Evolutionary conservation across 2,329 filamentous ascomycete genomes (phyloP).

Genomic region (Penicillium glabrum): DNA sequence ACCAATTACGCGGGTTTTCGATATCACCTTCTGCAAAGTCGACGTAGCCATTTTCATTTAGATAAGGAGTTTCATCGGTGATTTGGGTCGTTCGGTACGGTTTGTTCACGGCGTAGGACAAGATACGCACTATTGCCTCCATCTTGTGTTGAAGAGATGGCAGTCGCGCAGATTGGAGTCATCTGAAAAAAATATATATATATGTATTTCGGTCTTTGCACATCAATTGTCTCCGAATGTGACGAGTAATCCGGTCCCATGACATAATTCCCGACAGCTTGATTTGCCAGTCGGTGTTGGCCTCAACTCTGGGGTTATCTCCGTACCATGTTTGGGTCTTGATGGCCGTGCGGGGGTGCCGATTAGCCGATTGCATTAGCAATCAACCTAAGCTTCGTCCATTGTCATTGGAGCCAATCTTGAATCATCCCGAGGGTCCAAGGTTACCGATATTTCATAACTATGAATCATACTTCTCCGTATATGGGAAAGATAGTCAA

Average conservation of each 20-base stretch:
- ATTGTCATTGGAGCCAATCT: background rate
- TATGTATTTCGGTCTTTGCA: background rate
- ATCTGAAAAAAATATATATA: background rate
- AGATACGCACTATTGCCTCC: constrained; percentile 44
- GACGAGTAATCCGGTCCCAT: background rate
- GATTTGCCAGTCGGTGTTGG: background rate
- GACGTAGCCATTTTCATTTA: constrained; percentile 53
- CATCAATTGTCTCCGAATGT: no score
- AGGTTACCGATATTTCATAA: background rate
- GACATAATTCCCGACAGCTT: background rate
- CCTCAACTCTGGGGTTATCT: background rate
- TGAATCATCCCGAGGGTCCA: background rate
- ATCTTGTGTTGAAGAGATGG: constrained; percentile 28
- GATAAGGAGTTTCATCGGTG: constrained; percentile 33
- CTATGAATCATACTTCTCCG: background rate
- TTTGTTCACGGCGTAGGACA: constrained; percentile 55
- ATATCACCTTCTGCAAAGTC: constrained; percentile 54
- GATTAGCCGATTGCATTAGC: background rate
- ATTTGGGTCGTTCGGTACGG: constrained; percentile 50
- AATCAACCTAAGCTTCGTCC: background rate
- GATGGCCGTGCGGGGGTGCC: background rate
- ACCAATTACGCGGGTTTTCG: constrained; percentile 63
- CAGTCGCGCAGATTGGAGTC: background rate
- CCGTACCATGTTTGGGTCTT: background rate
- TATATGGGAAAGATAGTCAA: background rate